Evolutionary conservation across 2,329 filamentous ascomycete species (phyloP).

Genomic region (Didymella pinodella): DNA sequence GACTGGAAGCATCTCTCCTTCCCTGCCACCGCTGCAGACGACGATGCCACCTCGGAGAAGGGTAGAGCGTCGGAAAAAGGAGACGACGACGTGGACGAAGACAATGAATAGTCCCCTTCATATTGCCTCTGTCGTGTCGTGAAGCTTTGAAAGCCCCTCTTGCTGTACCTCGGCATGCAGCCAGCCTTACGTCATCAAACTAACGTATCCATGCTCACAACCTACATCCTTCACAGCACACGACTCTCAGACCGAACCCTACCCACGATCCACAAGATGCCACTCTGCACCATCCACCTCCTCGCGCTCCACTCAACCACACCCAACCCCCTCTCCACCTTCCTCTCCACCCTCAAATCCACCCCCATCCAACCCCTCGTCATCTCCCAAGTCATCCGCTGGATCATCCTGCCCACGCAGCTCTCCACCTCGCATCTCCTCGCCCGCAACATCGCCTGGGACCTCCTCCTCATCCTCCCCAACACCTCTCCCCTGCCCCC

Average conservation of each 20-base stretch:
- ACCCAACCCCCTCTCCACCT: conserved; percentile 45
- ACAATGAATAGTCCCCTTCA: conserved; percentile 11
- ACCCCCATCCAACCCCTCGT: conserved; percentile 52
- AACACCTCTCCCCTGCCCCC: conserved; percentile 37
- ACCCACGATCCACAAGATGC: conserved; percentile 51
- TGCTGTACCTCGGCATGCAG: conserved; percentile 31
- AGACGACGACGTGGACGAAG: conserved; percentile 38
- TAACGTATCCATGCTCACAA: conserved; percentile 5
- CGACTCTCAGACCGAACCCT: background rate
- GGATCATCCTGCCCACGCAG: conserved; percentile 58
- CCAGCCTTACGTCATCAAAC: conserved; percentile 35
- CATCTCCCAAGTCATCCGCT: conserved; percentile 55
- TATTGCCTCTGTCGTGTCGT: background rate
- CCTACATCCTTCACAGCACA: background rate
- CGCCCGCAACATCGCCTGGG: conserved; percentile 54
- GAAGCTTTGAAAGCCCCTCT: background rate
- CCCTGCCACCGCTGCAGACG: conserved; percentile 27
- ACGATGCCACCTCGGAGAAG: conserved; percentile 33
- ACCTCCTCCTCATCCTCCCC: conserved; percentile 58
- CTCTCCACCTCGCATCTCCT: conserved; percentile 55
- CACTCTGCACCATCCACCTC: conserved; percentile 59
- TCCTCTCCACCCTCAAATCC: conserved; percentile 52
- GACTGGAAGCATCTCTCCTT: conserved; percentile 42
- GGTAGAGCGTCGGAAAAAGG: conserved; percentile 26
- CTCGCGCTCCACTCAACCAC: conserved; percentile 51